Evolutionary conservation across 1,139 yeast genomes (phyloP).

Genomic region (Geotrichum restrictum): DNA sequence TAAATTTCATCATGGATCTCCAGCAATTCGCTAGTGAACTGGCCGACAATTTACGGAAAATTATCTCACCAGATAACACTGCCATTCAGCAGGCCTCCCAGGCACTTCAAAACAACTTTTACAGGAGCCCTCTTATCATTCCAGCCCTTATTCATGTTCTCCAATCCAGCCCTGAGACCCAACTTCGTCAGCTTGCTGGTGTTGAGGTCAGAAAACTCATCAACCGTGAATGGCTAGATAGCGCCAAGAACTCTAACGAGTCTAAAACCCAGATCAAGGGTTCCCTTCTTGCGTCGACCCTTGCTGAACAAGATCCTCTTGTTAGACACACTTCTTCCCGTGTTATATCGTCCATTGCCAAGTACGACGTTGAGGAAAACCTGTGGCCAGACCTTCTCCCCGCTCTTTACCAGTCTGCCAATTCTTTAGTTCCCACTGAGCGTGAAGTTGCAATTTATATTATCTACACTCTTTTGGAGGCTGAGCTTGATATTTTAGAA

Average conservation of each 20-base stretch:
- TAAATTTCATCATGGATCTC: slow-evolving; percentile 53
- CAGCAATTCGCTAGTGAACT: slow-evolving; percentile 59
- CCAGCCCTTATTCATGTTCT: slow-evolving; percentile 81
- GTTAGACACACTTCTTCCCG: slow-evolving; percentile 89
- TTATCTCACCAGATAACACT: slow-evolving; percentile 70
- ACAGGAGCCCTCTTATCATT: slow-evolving; percentile 66
- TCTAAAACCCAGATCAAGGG: slow-evolving; percentile 60
- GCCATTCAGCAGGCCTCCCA: slow-evolving; percentile 80
- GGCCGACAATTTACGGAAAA: slow-evolving; percentile 73
- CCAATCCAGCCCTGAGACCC: slow-evolving; percentile 59
- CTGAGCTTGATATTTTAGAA: slow-evolving; percentile 58
- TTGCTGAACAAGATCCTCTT: slow-evolving; percentile 58
- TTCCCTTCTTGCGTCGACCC: slow-evolving; percentile 65
- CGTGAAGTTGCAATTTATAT: slow-evolving; percentile 86
- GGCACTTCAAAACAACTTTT: slow-evolving; percentile 69
- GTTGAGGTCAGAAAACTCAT: slow-evolving; percentile 91
- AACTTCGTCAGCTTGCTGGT: slow-evolving; percentile 78
- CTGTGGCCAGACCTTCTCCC: slow-evolving; percentile 80
- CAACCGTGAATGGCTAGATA: slow-evolving; percentile 61
- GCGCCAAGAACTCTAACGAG: slow-evolving; percentile 35
- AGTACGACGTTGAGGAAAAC: slow-evolving; percentile 60
- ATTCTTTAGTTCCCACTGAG: slow-evolving; percentile 52
- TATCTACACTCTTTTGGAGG: slow-evolving; percentile 70
- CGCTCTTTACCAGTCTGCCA: slow-evolving; percentile 62
- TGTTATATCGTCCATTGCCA: slow-evolving; percentile 82